Evolutionary conservation across 1,139 yeast genomes (phyloP).

Genomic region (Candida sojae): DNA sequence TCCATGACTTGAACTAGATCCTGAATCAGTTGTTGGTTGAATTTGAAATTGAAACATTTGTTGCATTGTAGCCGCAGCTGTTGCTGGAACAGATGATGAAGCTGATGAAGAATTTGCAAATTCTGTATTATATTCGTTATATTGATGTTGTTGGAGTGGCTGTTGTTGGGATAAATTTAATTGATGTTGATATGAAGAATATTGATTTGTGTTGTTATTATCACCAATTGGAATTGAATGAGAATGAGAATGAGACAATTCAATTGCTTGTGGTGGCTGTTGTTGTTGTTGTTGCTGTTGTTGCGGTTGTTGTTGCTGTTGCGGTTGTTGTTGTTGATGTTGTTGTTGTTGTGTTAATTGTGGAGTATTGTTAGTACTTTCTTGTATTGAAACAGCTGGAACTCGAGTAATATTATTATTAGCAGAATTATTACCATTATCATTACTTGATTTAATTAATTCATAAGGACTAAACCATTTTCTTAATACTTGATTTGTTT

Average conservation of each 20-base stretch:
- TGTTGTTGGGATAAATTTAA: background rate
- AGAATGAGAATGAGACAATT: too few relatives aligned
- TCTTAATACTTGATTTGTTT: slow-evolving; percentile 2
- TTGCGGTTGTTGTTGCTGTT: slow-evolving; percentile 2
- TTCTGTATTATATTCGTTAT: background rate
- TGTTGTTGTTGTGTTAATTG: background rate
- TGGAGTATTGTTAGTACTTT: background rate
- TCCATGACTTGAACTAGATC: background rate
- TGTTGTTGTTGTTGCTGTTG: background rate
- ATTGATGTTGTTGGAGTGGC: background rate
- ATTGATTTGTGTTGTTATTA: slow-evolving; percentile 1
- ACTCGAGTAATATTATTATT: background rate
- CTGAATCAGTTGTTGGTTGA: background rate
- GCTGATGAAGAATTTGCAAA: background rate
- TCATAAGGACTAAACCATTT: slow-evolving; percentile 13
- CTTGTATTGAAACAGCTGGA: background rate
- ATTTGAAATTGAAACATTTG: background rate
- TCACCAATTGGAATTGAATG: background rate
- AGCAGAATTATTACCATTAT: background rate
- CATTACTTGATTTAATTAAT: background rate
- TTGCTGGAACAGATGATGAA: background rate
- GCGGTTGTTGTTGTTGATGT: background rate
- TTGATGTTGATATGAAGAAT: background rate
- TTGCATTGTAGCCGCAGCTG: background rate
- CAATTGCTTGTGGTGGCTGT: background rate